These are phyloP conservation scores for Kwoniella dejecticola DNA, from an alignment of 768 basidiomycete species.

Conservation along the genomic window DNA sequence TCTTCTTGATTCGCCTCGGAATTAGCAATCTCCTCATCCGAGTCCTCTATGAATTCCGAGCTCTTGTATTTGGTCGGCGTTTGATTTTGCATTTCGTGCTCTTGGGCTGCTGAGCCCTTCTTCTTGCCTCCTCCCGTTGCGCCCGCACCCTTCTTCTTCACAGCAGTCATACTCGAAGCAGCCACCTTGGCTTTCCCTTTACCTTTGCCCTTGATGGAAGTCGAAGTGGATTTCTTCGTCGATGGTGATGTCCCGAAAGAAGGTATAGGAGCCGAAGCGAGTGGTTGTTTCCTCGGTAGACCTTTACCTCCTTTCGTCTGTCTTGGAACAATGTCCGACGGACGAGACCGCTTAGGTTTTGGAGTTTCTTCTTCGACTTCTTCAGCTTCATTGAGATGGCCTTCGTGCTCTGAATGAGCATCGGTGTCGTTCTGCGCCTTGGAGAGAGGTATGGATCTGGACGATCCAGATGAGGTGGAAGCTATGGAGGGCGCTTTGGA, in stretches of 20 bases:
- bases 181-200: background rate
- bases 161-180: too few species aligned
- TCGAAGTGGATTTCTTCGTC: constrained; percentile 10
- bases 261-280: constrained; percentile 24
- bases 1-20: constrained; percentile 23
- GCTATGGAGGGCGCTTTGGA: constrained; percentile 11
- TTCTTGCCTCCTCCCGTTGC: too few species aligned
- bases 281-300: constrained; percentile 22
- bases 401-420: background rate
- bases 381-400: background rate
- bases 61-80: constrained; percentile 40
- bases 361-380: constrained; percentile 11
- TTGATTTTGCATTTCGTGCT: too few species aligned
- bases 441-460: constrained; percentile 15
- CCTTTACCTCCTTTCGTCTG: constrained; percentile 20
- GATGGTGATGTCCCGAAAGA: background rate
- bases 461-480: constrained; percentile 14
- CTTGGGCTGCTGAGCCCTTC: background rate
- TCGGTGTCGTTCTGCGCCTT: background rate
- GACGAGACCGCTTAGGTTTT: constrained; percentile 9
- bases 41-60: constrained; percentile 46
- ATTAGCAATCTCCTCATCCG: constrained; percentile 38
- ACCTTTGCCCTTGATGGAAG: constrained; percentile 9
- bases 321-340: background rate
- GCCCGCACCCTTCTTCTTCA: too few species aligned